Base-by-base conservation (phyloP, 106 monocot genomes). In the Xerophyta viscosa region DNA sequence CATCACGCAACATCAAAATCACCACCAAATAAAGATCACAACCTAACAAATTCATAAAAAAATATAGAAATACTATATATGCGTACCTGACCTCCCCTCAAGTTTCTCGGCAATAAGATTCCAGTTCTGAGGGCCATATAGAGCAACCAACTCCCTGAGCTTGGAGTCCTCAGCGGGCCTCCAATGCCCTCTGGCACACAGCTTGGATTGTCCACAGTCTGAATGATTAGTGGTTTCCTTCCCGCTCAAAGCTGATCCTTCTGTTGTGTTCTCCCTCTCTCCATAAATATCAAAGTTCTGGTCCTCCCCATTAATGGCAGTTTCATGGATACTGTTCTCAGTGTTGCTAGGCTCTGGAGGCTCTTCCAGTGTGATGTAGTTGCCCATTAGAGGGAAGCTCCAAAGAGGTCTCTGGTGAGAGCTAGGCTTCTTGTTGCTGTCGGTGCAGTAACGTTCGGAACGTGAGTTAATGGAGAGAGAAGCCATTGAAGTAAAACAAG, bases 101-200 rank as follows among this genome's bases (percentile, higher is more conserved):
- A 86, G 79, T 49, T 92, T 92, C 56, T 86, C 82, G n/a, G 91
- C 91, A 44, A 92, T 92, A 69, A 92, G 86, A 50, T 92, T 92
- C 91, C 91, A 92, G 73, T 92, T 92, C 66, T 82, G 91, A 43
- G 91, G 91, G 56, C 86, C 91, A 52, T 86, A 82, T 9, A 82
- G 72, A 8, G 86, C 69, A 0, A 92, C 91, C 2, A 92, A 72
- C 49, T 86, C 82, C 37, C 70, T 82, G 66, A 92, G 91, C 63
- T 82, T 92, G 45, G 69, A 55, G 82, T 92, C 91, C 48, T 92
- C 91, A 13, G 82, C 78, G 42, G 91, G 91, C 41, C 86, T 78
- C 91, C 91, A 92, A 52, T 92, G 91, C 62, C 86, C 91, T 65
- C 91, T 78, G 11, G 73, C 63, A 37, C 71, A 81, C 14, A 86